These are phyloP conservation scores for Linum usitatissimum DNA, from an alignment of 345 rosid genomes.

Conservation along the genomic window DNA sequence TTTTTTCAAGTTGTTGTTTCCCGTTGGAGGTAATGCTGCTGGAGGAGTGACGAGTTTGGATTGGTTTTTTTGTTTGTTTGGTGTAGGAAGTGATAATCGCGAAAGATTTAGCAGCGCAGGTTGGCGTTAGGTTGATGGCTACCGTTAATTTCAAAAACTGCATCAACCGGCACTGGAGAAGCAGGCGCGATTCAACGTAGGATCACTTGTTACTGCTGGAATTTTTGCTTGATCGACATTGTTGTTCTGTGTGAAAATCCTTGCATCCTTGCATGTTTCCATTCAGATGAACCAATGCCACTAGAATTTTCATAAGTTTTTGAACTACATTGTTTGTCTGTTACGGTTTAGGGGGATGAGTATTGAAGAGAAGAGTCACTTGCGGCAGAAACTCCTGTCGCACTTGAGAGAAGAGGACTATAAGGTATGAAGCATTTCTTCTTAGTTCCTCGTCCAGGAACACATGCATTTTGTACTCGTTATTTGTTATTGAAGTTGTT, in stretches of 20 bases:
- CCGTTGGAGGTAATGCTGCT: background rate
- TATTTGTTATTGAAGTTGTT: conserved; percentile 3
- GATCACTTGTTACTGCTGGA: conserved; percentile 6
- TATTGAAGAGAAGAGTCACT: conserved; percentile 68
- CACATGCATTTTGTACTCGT: background rate
- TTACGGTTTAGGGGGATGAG: conserved; percentile 62
- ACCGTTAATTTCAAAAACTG: conserved; percentile 89
- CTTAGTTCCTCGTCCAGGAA: background rate
- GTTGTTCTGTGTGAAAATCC: background rate
- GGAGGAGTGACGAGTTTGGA: conserved; percentile 7
- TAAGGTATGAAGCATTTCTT: conserved; percentile 35
- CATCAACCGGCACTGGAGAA: conserved; percentile 81
- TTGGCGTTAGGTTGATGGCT: conserved; percentile 85
- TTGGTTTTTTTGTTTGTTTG: conserved; percentile 9
- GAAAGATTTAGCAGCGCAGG: conserved; percentile 73
- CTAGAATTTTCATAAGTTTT: background rate
- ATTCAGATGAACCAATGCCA: background rate
- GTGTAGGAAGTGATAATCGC: conserved; percentile 86
- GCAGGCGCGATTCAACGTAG: conserved; percentile 66
- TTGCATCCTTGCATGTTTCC: background rate
- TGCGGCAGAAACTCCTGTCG: conserved; percentile 61
- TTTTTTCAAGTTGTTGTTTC: background rate
- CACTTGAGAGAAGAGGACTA: conserved; percentile 79
- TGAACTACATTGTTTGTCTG: background rate
- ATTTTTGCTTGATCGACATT: background rate